Evolutionary conservation across 2,329 filamentous ascomycete genomes (phyloP).

Genomic region (Thelonectria rubi): DNA sequence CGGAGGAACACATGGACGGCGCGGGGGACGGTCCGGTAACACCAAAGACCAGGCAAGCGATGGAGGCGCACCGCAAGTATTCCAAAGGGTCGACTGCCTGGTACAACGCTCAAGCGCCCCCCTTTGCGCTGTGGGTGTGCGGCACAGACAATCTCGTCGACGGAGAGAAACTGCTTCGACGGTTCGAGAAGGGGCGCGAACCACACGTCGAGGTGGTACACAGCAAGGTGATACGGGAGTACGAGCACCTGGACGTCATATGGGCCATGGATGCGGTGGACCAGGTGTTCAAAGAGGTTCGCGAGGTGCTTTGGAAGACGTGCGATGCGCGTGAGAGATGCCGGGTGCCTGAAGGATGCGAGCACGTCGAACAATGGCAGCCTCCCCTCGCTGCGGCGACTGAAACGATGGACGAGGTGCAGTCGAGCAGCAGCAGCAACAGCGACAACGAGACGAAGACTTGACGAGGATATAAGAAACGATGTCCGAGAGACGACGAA

Average conservation of each 20-base stretch:
- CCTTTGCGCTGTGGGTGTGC: conserved; percentile 88
- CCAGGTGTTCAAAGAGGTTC: conserved; percentile 82
- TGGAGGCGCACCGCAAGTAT: conserved; percentile 49
- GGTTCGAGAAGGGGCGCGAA: conserved; percentile 81
- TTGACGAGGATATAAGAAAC: conserved; percentile 21
- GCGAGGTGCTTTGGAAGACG: conserved; percentile 86
- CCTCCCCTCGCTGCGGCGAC: conserved; percentile 10
- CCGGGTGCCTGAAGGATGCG: conserved; percentile 71
- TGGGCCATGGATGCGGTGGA: conserved; percentile 92
- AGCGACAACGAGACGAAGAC: conserved; percentile 22
- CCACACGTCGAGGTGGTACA: conserved; percentile 84
- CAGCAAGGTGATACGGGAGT: conserved; percentile 82
- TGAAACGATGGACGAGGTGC: conserved; percentile 28
- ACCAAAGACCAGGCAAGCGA: conserved; percentile 36
- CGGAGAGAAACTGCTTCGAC: conserved; percentile 74
- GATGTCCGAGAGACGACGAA: conserved; percentile 12
- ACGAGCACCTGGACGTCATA: conserved; percentile 93
- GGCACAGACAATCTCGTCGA: conserved; percentile 88
- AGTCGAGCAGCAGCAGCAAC: conserved; percentile 41
- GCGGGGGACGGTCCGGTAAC: conserved; percentile 29
- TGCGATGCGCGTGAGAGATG: conserved; percentile 65
- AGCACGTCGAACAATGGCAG: conserved; percentile 56
- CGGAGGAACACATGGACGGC: conserved; percentile 71
- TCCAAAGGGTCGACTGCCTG: conserved; percentile 70
- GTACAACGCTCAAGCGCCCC: conserved; percentile 83